A percentile compares a stretch with the other conserved stretches of the same genome.
Evolutionary conservation across 2,329 filamentous ascomycete species (phyloP).

Genomic region (Nannizziopsis barbatae): DNA sequence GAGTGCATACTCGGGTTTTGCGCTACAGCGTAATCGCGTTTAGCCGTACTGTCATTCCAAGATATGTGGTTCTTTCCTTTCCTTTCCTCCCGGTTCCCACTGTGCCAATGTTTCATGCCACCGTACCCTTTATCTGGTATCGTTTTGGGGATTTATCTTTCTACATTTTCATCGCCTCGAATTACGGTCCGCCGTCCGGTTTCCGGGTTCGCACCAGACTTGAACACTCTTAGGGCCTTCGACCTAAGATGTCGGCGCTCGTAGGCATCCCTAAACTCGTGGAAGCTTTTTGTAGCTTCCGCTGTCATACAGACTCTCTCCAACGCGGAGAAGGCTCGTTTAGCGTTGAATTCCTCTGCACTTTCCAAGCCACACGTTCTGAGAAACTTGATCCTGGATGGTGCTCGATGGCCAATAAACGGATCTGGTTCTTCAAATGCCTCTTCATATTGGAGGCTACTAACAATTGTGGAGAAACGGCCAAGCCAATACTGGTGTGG

Average conservation of each 20-base stretch:
- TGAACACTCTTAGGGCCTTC: background rate
- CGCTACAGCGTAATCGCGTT: too few relatives aligned
- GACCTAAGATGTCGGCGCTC: conserved; percentile 1
- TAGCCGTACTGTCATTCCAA: too few relatives aligned
- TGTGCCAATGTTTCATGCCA: conserved; percentile 6
- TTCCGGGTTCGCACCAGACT: background rate
- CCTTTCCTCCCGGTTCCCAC: background rate
- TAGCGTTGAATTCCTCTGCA: conserved; percentile 21
- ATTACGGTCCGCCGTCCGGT: conserved; percentile 1
- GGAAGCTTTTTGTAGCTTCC: conserved; percentile 27
- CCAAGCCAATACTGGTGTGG: conserved; percentile 25
- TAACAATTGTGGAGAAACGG: conserved; percentile 23
- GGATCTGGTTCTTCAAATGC: conserved; percentile 24
- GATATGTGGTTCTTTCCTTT: too few relatives aligned
- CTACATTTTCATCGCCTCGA: background rate
- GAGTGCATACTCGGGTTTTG: too few relatives aligned
- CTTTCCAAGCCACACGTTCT: conserved; percentile 14
- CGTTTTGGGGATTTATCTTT: background rate
- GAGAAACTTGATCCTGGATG: conserved; percentile 16
- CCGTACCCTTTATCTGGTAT: conserved; percentile 1
- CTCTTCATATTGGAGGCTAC: conserved; percentile 26
- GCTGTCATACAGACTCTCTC: conserved; percentile 26
- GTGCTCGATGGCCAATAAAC: conserved; percentile 20
- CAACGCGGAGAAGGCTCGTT: conserved; percentile 27
- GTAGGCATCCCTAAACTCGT: conserved; percentile 23